phyloP scores from a whole-genome alignment of 129 eudicot species.

The Arctium lappa region DNA sequence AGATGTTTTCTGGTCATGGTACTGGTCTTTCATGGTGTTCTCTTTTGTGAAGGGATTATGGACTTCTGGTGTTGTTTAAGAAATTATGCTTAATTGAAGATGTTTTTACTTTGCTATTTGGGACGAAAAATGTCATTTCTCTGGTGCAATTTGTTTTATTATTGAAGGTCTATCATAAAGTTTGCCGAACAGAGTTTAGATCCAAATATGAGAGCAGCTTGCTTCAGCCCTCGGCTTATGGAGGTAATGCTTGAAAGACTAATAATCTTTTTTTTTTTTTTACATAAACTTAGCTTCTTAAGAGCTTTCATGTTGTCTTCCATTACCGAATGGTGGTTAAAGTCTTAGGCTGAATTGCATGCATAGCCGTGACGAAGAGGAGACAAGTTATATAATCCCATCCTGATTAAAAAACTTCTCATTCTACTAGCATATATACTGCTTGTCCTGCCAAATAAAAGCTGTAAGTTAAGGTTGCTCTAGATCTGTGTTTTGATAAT shows the following conservation, averaged over 20 bases:
- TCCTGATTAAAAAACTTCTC: background rate
- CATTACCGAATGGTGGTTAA: background rate
- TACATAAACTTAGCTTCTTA: background rate
- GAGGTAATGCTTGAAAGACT: conserved; percentile 51
- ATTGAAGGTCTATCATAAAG: conserved; percentile 70
- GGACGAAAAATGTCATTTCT: background rate
- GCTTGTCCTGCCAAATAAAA: background rate
- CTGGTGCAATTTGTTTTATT: conserved; percentile 5
- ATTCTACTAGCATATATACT: background rate
- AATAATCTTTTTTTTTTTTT: background rate
- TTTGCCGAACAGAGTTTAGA: conserved; percentile 87
- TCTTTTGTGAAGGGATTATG: background rate
- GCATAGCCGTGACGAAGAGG: background rate
- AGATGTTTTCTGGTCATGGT: background rate
- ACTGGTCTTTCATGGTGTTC: background rate
- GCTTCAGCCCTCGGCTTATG: conserved; percentile 96
- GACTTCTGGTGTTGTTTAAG: background rate
- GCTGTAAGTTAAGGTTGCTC: background rate
- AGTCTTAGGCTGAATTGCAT: background rate
- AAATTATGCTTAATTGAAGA: background rate
- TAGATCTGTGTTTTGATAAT: background rate
- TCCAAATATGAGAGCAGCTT: conserved; percentile 79
- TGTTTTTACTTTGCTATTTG: background rate
- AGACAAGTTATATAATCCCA: background rate
- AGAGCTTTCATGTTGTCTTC: background rate